These are phyloP conservation scores for Malassezia vespertilionis DNA, from an alignment of 1,284 basidiomycete genomes.

Conservation along the genomic window DNA sequence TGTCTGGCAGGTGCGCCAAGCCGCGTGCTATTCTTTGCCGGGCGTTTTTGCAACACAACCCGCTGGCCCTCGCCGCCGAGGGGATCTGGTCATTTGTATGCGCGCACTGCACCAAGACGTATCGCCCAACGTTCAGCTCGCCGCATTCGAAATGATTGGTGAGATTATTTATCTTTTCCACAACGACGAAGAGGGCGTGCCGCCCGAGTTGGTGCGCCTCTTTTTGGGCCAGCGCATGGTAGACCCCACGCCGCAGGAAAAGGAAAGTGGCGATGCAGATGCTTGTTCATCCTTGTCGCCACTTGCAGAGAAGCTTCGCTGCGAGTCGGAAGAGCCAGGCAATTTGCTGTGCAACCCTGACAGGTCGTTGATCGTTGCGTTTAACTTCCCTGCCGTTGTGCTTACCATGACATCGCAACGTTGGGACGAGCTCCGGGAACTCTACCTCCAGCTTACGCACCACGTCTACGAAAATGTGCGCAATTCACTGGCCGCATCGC, in stretches of 20 bases:
- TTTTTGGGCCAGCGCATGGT: constrained; percentile 58
- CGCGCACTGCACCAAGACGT: constrained; percentile 58
- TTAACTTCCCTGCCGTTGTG: constrained; percentile 85
- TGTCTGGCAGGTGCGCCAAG: constrained; percentile 76
- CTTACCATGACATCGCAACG: constrained; percentile 65
- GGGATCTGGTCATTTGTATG: constrained; percentile 31
- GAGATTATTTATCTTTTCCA: constrained; percentile 81
- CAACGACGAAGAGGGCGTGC: constrained; percentile 53
- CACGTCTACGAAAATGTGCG: constrained; percentile 56
- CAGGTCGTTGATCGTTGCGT: constrained; percentile 75
- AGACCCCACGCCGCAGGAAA: constrained; percentile 25
- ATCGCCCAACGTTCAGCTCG: constrained; percentile 62
- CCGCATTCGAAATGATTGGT: constrained; percentile 76
- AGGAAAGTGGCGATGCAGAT: background rate
- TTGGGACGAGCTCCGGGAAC: constrained; percentile 65
- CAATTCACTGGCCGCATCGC: constrained; percentile 68
- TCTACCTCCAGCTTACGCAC: constrained; percentile 60
- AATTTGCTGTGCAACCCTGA: constrained; percentile 52
- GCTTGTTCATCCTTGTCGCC: too few relatives aligned
- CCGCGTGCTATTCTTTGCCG: constrained; percentile 74
- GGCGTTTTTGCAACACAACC: constrained; percentile 53
- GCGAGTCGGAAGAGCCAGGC: background rate
- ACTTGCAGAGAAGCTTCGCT: background rate
- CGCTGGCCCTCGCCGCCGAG: constrained; percentile 15
- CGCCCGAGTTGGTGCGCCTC: constrained; percentile 65